A percentile compares a stretch with the other conserved stretches of the same genome.
These are phyloP conservation scores for Mallotus repandus DNA, from an alignment of 441 rosid genomes.

Conservation along the genomic window DNA sequence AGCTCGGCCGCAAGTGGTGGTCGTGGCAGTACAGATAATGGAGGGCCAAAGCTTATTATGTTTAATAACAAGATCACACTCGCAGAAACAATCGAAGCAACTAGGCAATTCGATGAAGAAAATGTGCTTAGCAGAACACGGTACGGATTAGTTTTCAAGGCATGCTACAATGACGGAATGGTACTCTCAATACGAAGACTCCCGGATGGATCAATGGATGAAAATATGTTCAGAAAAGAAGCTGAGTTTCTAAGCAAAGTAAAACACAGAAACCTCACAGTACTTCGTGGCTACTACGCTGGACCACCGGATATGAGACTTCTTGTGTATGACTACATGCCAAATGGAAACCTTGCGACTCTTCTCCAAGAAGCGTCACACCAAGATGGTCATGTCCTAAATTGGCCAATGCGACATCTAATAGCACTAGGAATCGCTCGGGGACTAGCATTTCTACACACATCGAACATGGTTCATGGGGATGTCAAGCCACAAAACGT, in stretches of 20 bases:
- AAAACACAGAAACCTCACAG: constrained; percentile 82
- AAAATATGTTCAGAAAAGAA: constrained; percentile 75
- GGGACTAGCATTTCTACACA: constrained; percentile 82
- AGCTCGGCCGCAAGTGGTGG: constrained; percentile 84
- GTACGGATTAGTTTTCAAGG: constrained; percentile 84
- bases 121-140: constrained; percentile 84
- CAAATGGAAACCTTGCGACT: constrained; percentile 89
- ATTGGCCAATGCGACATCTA: constrained; percentile 99
- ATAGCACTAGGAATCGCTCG: constrained; percentile 93
- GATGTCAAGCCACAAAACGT: constrained; percentile 84
- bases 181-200: constrained; percentile 83
- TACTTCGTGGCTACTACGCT: constrained; percentile 84
- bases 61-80: constrained; percentile 88
- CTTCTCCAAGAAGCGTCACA: constrained; percentile 96
- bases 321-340: constrained; percentile 93
- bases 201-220: constrained; percentile 67
- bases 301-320: constrained; percentile 86
- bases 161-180: constrained; percentile 84
- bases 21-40: constrained; percentile 78
- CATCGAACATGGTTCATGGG: constrained; percentile 82
- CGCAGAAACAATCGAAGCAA: constrained; percentile 88
- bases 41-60: constrained; percentile 91
- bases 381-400: constrained; percentile 94
- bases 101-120: constrained; percentile 89
- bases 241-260: constrained; percentile 83